phyloP scores from a whole-genome alignment of 2,329 filamentous ascomycete genomes.

The Trichoderma atroviride region DNA sequence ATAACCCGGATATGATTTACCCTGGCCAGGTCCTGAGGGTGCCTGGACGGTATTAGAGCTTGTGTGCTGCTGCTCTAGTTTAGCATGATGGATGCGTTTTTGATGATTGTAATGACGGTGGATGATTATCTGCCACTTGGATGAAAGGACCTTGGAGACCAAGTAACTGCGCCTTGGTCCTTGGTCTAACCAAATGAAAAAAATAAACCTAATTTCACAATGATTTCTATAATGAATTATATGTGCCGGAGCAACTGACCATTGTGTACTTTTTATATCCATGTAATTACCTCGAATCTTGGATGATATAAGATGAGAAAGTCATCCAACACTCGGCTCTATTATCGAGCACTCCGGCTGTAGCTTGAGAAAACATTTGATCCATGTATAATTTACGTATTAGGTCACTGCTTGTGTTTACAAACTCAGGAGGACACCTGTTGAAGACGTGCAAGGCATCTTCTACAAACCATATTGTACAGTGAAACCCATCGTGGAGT shows the following conservation, averaged over 20 bases:
- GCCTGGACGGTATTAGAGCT: constrained; percentile 31
- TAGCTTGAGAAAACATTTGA: too few relatives aligned
- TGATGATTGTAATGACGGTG: neutral
- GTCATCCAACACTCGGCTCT: too few relatives aligned
- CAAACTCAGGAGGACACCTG: too few relatives aligned
- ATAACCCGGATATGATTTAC: constrained; percentile 48
- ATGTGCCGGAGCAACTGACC: neutral
- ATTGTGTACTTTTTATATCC: neutral
- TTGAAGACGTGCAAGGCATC: too few relatives aligned
- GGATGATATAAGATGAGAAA: too few relatives aligned
- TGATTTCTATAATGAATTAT: too few relatives aligned
- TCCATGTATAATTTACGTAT: too few relatives aligned
- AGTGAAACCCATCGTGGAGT: too few relatives aligned
- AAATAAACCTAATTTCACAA: neutral
- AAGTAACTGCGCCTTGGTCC: neutral
- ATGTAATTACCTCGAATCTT: too few relatives aligned
- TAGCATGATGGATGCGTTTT: neutral
- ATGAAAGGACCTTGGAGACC: neutral
- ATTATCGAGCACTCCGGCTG: too few relatives aligned
- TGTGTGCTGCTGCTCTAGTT: neutral
- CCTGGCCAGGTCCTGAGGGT: constrained; percentile 46
- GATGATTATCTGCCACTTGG: neutral
- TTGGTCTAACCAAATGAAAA: neutral
- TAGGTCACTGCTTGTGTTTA: too few relatives aligned
- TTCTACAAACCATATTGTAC: too few relatives aligned